These are phyloP conservation scores for Venturia aucupariae DNA, from an alignment of 2,329 filamentous ascomycete species.

Conservation along the genomic window DNA sequence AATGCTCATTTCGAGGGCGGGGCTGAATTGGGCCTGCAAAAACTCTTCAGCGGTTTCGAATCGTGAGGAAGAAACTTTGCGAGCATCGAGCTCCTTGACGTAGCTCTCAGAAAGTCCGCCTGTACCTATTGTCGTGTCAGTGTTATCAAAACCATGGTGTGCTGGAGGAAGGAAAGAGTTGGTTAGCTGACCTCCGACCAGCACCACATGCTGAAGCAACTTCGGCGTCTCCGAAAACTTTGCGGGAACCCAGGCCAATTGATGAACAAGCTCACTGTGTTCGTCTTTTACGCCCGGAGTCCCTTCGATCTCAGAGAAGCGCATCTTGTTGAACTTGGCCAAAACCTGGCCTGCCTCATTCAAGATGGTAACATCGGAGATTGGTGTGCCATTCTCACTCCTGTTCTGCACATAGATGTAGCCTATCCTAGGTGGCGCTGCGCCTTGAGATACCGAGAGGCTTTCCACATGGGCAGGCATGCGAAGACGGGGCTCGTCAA, in stretches of 20 bases:
- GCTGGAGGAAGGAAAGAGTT: neutral
- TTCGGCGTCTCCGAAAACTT: neutral
- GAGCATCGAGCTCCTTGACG: slow-evolving; percentile 17
- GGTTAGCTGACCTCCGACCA: neutral
- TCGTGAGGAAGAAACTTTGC: neutral
- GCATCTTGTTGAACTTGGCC: slow-evolving; percentile 27
- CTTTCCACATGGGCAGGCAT: slow-evolving; percentile 28
- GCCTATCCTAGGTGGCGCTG: slow-evolving; percentile 24
- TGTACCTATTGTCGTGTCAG: neutral
- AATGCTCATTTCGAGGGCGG: slow-evolving; percentile 5
- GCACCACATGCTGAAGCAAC: neutral
- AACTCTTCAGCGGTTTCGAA: slow-evolving; percentile 3
- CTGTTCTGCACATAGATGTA: slow-evolving; percentile 26
- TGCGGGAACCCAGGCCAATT: slow-evolving; percentile 31
- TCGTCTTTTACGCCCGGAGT: slow-evolving; percentile 20
- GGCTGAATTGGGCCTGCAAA: slow-evolving; percentile 13
- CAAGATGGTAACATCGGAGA: slow-evolving; percentile 23
- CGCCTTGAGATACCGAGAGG: slow-evolving; percentile 20
- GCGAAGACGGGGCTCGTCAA: slow-evolving; percentile 28
- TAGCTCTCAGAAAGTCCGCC: slow-evolving; percentile 15
- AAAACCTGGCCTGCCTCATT: slow-evolving; percentile 25
- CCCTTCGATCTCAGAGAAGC: slow-evolving; percentile 34
- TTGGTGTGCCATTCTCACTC: slow-evolving; percentile 21
- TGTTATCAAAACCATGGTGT: neutral
- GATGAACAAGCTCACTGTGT: slow-evolving; percentile 28